Base-by-base conservation (phyloP, 2,329 filamentous ascomycete species). In the Tolypocladium paradoxum region DNA sequence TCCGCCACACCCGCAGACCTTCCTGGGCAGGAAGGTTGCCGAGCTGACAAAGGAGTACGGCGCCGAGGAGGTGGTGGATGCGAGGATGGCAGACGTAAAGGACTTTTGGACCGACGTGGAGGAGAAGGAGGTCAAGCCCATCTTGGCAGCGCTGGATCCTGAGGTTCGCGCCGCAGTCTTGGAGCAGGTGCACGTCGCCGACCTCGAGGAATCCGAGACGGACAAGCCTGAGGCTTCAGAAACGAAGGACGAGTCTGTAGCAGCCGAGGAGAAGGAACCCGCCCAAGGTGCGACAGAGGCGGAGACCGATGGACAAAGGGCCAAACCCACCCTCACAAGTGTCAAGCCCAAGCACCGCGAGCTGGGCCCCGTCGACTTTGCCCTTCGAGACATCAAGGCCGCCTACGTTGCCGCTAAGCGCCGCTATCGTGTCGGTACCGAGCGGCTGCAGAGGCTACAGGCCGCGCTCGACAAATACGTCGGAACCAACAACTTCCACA, bases 401-500 rank as follows among this genome's bases (percentile, higher is more conserved):
- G 87, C 89, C 27, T 95, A 95, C 68, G 78, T 92, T 54, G 73
- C 79, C 6, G 90, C 91, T 33, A 95, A 95, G 72, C 84, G 88
- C 47, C 79, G 83, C 1, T 97, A 96, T 68, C 88, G 92, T 49
- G 85, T 95, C 53, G 84, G 87, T 0, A 73, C 81, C 0, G 73
- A 74, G 22, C 90, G 93, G 9, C 76, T 93, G 48, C 73, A 80
- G 31, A 84, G 86, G 55, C 81, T 99, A 2, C 89, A 95, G 67
- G 78, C 82, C 35, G 84, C 84, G 0, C 78, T 99, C 11, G 71
- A 82, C 62, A 76, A 79, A 58, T 99, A 93, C 70, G 71, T 86
- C 11, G 93, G 93, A 57, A 96, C 91, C 4, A 80, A 79, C 63
- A 96, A 95, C 74, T 99, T 86, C 76, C 91, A 96, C 79, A 99